phyloP scores from a whole-genome alignment of 2,329 filamentous ascomycete species.

The Exophiala sp. region DNA sequence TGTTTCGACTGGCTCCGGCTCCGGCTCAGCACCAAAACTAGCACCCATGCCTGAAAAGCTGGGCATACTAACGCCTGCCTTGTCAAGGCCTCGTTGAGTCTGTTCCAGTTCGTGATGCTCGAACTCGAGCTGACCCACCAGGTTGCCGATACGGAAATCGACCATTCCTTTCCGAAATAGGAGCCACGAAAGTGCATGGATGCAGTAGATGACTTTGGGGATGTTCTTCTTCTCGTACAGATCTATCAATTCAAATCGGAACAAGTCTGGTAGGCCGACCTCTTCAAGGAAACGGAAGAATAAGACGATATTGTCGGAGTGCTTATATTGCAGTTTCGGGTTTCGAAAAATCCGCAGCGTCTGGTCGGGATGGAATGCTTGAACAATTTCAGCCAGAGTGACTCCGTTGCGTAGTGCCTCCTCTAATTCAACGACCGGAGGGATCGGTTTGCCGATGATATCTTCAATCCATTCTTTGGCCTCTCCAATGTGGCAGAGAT shows the following conservation, averaged over 20 bases:
- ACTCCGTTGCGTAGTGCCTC: slow-evolving; percentile 89
- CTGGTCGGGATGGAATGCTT: slow-evolving; percentile 73
- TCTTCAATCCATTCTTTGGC: slow-evolving; percentile 99
- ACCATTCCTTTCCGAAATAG: slow-evolving; percentile 91
- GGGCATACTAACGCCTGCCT: slow-evolving; percentile 90
- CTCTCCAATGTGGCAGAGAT: slow-evolving; percentile 97
- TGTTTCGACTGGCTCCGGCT: slow-evolving; percentile 66
- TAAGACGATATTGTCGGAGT: slow-evolving; percentile 95
- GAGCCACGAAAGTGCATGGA: slow-evolving; percentile 96
- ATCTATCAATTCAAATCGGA: slow-evolving; percentile 94
- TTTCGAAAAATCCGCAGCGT: slow-evolving; percentile 78
- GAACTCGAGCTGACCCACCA: slow-evolving; percentile 93
- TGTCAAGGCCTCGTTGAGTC: slow-evolving; percentile 94
- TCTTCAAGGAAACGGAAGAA: slow-evolving; percentile 94
- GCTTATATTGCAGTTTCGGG: slow-evolving; percentile 79
- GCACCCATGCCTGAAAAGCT: slow-evolving; percentile 97
- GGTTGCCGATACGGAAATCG: slow-evolving; percentile 90
- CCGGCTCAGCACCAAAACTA: slow-evolving; percentile 83
- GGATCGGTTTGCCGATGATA: slow-evolving; percentile 75
- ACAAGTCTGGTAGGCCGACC: slow-evolving; percentile 86
- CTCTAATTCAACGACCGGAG: slow-evolving; percentile 87
- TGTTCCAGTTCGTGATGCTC: slow-evolving; percentile 96
- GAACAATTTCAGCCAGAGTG: slow-evolving; percentile 87
- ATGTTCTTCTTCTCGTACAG: slow-evolving; percentile 99
- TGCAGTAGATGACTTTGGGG: slow-evolving; percentile 97